Base-by-base conservation (phyloP, 140 eudicot genomes). In the Bidens hawaiensis region DNA sequence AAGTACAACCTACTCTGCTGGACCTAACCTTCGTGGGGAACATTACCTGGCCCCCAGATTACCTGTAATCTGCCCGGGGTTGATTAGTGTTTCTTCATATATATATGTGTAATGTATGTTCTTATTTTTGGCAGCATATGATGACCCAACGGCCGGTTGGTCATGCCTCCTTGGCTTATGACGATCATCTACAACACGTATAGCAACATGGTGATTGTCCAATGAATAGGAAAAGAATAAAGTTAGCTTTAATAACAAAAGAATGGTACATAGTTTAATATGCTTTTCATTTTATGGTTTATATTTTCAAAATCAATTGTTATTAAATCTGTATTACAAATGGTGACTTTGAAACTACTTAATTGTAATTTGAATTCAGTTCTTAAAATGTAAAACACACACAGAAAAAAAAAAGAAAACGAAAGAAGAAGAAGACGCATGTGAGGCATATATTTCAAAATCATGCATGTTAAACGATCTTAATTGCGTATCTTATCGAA, bases 401-500 rank as follows among this genome's bases (percentile, higher is more conserved):
- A n/a, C n/a, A n/a, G n/a, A n/a, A n/a, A n/a, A n/a, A n/a, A n/a
- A n/a, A n/a, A n/a, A n/a, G n/a, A n/a, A 47, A 47, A 47, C 8
- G 4, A 22, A 50, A 1, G 8, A 56, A 56, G 56, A 26, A 36
- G 43, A n/a, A n/a, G 43, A 36, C n/a, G n/a, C 73, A 73, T 65
- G 73, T 73, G 78, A 56, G 46, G 73, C 73, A 48, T 55, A 57
- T 73, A 65, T 73, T 73, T 68, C 69, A 26, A 57, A 73, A 73
- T 73, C 68, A 48, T 24, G 68, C 47, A 56, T 16, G 62, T 55
- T 55, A 43, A 45, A 19, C 52, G 48, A 73, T 65, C 78, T 73
- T 58, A 58, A 65, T 60, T 65, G 68, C 78, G 60, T 57, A 73
- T 73, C 73, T 73, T 65, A 73, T 73, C 67, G 73, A 73, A 56